phyloP scores from a whole-genome alignment of 208 protist species.

The Angomonas ambiguus region DNA sequence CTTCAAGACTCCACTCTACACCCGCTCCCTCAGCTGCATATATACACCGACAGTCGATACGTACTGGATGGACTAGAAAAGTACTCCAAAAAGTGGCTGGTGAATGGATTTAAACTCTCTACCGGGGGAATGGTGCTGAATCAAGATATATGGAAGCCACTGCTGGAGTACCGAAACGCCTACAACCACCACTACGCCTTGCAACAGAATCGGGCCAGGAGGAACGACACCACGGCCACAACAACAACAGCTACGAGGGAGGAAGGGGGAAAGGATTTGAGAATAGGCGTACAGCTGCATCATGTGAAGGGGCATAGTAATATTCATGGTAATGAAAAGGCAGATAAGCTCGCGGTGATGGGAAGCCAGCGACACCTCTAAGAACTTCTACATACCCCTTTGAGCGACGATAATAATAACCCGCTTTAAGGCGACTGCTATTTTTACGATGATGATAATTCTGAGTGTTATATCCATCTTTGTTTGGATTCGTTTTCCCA shows the following conservation, averaged over 20 bases:
- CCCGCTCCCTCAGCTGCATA: constrained; percentile 35
- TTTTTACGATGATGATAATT: too few species aligned
- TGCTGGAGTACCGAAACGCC: constrained; percentile 27
- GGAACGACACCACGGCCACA: constrained; percentile 14
- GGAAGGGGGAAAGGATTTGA: constrained; percentile 7
- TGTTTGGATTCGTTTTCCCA: not conserved
- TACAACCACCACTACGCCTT: constrained; percentile 48
- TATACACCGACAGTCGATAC: constrained; percentile 81
- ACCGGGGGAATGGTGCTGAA: constrained; percentile 49
- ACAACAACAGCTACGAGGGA: too few species aligned
- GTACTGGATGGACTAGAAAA: constrained; percentile 54
- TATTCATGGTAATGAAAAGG: constrained; percentile 70
- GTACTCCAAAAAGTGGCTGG: constrained; percentile 48
- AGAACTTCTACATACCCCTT: too few species aligned
- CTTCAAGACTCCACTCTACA: constrained; percentile 7
- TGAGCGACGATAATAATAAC: not conserved
- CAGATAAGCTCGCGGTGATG: constrained; percentile 41
- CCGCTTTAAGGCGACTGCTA: not conserved
- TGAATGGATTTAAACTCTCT: constrained; percentile 48
- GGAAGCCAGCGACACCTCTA: constrained; percentile 24
- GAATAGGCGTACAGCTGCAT: constrained; percentile 37
- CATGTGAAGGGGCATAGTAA: constrained; percentile 72
- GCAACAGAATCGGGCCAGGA: not conserved
- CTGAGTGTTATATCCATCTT: not conserved
- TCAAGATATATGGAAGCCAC: constrained; percentile 57